Base-by-base conservation (phyloP, 108 stramenopile genomes). In the Pinguiococcus pyrenoidosus region DNA sequence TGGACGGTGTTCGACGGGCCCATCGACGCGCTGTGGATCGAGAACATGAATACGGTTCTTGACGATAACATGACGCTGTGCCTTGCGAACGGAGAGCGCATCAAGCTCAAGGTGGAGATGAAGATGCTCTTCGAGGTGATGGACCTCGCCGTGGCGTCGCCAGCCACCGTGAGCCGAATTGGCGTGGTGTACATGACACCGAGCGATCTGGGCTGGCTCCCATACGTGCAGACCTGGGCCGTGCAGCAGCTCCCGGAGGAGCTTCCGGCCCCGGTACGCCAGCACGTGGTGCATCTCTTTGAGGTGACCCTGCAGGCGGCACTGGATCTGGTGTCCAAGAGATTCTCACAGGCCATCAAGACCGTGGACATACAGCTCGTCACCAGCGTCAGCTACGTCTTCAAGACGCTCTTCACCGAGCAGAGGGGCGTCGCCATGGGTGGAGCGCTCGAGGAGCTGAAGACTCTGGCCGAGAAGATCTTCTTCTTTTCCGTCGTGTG, bases 21-120 rank as follows among this genome's bases (percentile, higher is more conserved):
- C 32, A 75, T 78, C 29, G 77, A 78, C 45, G 77, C 77, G 17
- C 63, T 75, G 16, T 78, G 77, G 77, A 78, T 78, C 45, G 77
- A 78, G 66, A 78, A 78, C 57, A 78, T 78, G 77, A 78, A 78
- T 66, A 78, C 77, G 1, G 77, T 78, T 18, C 66, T 78, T 5
- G 77, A 78, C 45, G 77, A 78, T 62, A 78, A 78, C 71, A 75
- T 73, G 77, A 78, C 77, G 0, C 73, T 78, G 16, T 78, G 77
- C 45, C 53, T 78, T 0, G 77, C 77, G 2, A 78, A 78, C 53
- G 77, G 77, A n/a, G 67, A 78, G 47, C 63, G 77, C 26, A 75
- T 78, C 64, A 78, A 78, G 70, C 74, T 78, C 28, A 70, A 66
- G 72, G 18, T 43, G 14, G 68, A 75, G 38, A 78, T 78, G 77